Evolutionary conservation across 441 rosid genomes (phyloP).

Genomic region (Gossypium lobatum): DNA sequence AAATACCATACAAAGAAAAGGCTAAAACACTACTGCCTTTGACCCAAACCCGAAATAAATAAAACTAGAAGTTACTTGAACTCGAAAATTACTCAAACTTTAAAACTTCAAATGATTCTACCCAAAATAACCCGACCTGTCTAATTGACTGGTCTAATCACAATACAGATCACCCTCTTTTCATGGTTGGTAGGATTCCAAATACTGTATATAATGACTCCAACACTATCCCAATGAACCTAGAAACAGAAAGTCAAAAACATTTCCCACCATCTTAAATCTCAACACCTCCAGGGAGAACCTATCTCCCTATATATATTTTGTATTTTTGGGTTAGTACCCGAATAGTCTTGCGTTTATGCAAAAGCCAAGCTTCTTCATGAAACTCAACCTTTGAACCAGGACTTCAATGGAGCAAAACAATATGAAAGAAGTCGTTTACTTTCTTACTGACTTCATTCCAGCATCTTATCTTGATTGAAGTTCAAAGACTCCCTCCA

Average conservation of each 20-base stretch:
- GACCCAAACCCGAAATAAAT: no score
- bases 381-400: constrained; percentile 13
- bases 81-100: no score
- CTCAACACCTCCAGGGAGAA: constrained; percentile 14
- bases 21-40: no score
- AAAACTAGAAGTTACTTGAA: no score
- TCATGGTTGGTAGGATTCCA: neutral
- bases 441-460: constrained; percentile 13
- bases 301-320: constrained; percentile 21
- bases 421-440: neutral
- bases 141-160: neutral
- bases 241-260: neutral
- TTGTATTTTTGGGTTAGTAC: neutral
- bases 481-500: constrained; percentile 57
- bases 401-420: constrained; percentile 6
- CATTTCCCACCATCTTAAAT: neutral
- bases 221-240: neutral
- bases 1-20: no score
- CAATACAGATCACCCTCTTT: neutral
- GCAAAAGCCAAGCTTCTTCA: neutral
- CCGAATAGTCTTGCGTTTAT: neutral
- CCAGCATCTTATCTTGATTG: constrained; percentile 32
- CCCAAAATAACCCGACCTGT: neutral
- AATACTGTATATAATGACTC: neutral
- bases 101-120: no score